Percentiles rank a stretch among this genome's conserved stretches.
phyloP scores from a whole-genome alignment of 805 yeast species.

The Myxozyma sirexii region DNA sequence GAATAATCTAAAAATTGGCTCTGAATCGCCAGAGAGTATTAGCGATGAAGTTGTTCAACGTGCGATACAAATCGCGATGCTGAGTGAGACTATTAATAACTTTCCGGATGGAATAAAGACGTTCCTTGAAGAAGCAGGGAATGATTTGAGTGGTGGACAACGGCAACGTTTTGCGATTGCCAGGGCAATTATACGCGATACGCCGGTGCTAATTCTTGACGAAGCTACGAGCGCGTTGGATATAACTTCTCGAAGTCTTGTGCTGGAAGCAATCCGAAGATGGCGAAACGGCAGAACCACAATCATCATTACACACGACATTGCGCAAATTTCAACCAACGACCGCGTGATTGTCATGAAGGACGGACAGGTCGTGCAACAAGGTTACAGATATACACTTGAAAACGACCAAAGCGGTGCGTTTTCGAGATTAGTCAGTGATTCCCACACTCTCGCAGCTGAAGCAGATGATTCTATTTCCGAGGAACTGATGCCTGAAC shows the following conservation, averaged over 20 bases:
- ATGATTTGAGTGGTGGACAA: slow-evolving; percentile 69
- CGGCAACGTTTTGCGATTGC: slow-evolving; percentile 83
- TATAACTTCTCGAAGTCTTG: slow-evolving; percentile 47
- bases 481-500: not conserved
- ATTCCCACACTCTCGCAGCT: not conserved
- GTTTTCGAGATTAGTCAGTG: slow-evolving; percentile 7
- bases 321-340: slow-evolving; percentile 54
- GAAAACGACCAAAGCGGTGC: slow-evolving; percentile 20
- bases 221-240: slow-evolving; percentile 88
- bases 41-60: slow-evolving; percentile 42
- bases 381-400: slow-evolving; percentile 48
- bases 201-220: slow-evolving; percentile 79
- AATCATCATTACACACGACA: slow-evolving; percentile 78
- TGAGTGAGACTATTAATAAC: slow-evolving; percentile 52
- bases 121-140: slow-evolving; percentile 46
- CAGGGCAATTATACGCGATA: slow-evolving; percentile 71
- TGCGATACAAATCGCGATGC: slow-evolving; percentile 57
- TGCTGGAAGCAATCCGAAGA: slow-evolving; percentile 55
- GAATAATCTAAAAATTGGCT: slow-evolving; percentile 65
- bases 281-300: slow-evolving; percentile 77
- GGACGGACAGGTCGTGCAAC: slow-evolving; percentile 57
- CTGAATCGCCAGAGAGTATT: slow-evolving; percentile 34
- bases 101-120: slow-evolving; percentile 63
- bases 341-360: slow-evolving; percentile 65
- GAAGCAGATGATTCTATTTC: not conserved